These are phyloP conservation scores for Sporisorium reilianum DNA, from an alignment of 1,284 basidiomycete genomes.

Conservation along the genomic window DNA sequence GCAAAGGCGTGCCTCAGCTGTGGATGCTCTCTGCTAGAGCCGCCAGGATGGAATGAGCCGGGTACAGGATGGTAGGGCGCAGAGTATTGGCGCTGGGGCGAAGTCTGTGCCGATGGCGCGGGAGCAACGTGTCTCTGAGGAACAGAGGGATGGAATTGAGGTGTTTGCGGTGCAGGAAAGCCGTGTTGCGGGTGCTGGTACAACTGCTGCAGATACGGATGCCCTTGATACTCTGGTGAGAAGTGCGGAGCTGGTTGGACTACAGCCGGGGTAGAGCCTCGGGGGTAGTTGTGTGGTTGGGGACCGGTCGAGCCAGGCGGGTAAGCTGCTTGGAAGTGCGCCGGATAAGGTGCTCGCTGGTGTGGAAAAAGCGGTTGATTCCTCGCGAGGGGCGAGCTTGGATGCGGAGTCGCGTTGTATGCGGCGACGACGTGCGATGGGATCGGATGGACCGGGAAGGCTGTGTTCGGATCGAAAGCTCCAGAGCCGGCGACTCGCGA, in stretches of 20 bases:
- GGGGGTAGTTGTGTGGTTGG: slow-evolving; percentile 2
- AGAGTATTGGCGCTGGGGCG: slow-evolving; percentile 3
- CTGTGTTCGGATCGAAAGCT: slow-evolving; percentile 1
- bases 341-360: slow-evolving; percentile 14
- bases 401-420: slow-evolving; percentile 3
- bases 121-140: background rate
- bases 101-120: background rate
- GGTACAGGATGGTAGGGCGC: slow-evolving; percentile 6
- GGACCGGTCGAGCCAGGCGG: slow-evolving; percentile 3
- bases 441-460: background rate
- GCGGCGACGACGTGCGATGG: background rate
- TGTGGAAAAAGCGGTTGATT: slow-evolving; percentile 12
- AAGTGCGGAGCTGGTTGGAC: slow-evolving; percentile 4
- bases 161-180: background rate
- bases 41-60: background rate
- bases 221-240: background rate
- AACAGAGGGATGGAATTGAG: background rate
- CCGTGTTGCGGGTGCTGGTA: slow-evolving; percentile 10
- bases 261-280: slow-evolving; percentile 21
- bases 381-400: slow-evolving; percentile 23
- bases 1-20: slow-evolving; percentile 28
- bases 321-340: slow-evolving; percentile 1
- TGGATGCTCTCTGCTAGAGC: slow-evolving; percentile 20
- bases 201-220: background rate
- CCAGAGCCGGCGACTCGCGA: slow-evolving; percentile 2